phyloP scores from a whole-genome alignment of 2,329 filamentous ascomycete genomes.

The Setomelanomma holmii region DNA sequence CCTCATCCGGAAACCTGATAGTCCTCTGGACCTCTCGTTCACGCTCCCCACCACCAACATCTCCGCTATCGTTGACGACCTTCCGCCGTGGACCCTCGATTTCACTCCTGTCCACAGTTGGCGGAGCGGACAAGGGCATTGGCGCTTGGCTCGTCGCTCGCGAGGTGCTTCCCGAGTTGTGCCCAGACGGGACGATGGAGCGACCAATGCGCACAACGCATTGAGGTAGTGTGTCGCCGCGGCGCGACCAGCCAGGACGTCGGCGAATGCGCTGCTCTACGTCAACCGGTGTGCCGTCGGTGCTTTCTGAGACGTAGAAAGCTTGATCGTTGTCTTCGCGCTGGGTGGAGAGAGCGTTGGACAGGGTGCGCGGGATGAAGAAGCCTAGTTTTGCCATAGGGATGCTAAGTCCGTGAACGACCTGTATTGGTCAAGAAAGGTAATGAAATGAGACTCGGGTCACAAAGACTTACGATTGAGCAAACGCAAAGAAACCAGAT shows the following conservation, averaged over 20 bases:
- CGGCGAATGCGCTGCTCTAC: slow-evolving; percentile 32
- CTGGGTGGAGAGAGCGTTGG: slow-evolving; percentile 50
- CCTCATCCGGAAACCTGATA: slow-evolving; percentile 41
- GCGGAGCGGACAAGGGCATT: slow-evolving; percentile 8
- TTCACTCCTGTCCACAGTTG: slow-evolving; percentile 11
- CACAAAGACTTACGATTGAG: slow-evolving; percentile 72
- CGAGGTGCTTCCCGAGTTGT: slow-evolving; percentile 12
- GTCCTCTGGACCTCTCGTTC: slow-evolving; percentile 22
- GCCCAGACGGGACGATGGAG: slow-evolving; percentile 36
- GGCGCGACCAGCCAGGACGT: slow-evolving; percentile 30
- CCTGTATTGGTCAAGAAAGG: slow-evolving; percentile 48
- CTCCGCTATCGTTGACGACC: background rate
- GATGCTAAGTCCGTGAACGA: slow-evolving; percentile 83
- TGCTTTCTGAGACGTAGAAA: slow-evolving; percentile 36
- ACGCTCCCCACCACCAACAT: background rate
- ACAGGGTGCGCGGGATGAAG: slow-evolving; percentile 70
- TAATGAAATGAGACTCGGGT: background rate
- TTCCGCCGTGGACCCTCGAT: slow-evolving; percentile 1
- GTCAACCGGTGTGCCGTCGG: slow-evolving; percentile 16
- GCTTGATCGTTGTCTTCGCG: slow-evolving; percentile 31
- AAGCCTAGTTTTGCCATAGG: slow-evolving; percentile 72
- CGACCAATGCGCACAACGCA: slow-evolving; percentile 46
- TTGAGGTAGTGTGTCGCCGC: slow-evolving; percentile 30
- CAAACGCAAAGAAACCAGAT: slow-evolving; percentile 88
- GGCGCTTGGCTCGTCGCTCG: slow-evolving; percentile 12